Evolutionary conservation across 2,329 filamentous ascomycete genomes (phyloP).

Genomic region (Claviceps humidiphila): DNA sequence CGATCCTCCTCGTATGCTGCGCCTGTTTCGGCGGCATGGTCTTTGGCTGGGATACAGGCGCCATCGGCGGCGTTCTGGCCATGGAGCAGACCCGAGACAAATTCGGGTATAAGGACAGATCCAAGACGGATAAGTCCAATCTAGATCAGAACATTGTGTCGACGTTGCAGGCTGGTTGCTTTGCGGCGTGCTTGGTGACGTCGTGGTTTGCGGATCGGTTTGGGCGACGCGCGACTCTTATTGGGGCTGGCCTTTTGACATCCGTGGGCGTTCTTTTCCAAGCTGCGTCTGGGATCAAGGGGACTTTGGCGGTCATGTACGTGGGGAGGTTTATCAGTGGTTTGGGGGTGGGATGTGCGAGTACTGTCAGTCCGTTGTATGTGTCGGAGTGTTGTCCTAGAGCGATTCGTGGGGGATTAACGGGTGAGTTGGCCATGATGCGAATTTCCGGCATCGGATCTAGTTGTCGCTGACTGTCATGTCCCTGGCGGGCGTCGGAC

Average conservation of each 20-base stretch:
- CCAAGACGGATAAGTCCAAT: conserved; percentile 27
- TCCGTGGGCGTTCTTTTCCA: conserved; percentile 52
- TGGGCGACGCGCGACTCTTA: conserved; percentile 42
- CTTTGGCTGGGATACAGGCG: conserved; percentile 43
- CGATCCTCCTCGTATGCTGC: conserved; percentile 49
- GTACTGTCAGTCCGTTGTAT: conserved; percentile 30
- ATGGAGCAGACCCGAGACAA: conserved; percentile 41
- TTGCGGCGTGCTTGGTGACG: conserved; percentile 47
- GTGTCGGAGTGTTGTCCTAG: conserved; percentile 36
- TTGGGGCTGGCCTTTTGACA: conserved; percentile 43
- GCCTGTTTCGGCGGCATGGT: conserved; percentile 54
- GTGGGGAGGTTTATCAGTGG: conserved; percentile 45
- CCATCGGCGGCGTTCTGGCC: conserved; percentile 53
- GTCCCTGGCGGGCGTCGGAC: too few species aligned
- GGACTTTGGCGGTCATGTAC: conserved; percentile 49
- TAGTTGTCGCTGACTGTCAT: background rate
- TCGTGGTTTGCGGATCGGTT: conserved; percentile 39
- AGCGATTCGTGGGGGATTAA: conserved; percentile 36
- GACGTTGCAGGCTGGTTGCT: conserved; percentile 57
- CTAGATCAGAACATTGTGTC: conserved; percentile 55
- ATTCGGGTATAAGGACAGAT: conserved; percentile 20
- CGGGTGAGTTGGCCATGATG: conserved; percentile 16
- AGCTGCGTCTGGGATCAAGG: conserved; percentile 37
- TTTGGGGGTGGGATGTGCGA: conserved; percentile 36
- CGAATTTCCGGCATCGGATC: background rate